phyloP scores from a whole-genome alignment of 1,284 basidiomycete species.

The Cryptococcus sp. region DNA sequence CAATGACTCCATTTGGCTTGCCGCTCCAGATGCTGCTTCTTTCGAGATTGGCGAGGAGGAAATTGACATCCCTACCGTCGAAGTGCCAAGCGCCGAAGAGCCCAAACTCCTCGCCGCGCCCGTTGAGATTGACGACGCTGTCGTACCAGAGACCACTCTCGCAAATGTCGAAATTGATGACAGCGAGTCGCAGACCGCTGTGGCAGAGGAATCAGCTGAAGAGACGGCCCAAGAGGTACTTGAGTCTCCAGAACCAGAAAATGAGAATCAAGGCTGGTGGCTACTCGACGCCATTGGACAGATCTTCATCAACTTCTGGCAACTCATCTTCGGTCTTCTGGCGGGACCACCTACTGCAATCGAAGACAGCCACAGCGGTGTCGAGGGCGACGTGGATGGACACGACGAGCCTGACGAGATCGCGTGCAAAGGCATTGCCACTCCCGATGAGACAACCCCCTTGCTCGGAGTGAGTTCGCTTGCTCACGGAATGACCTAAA shows the following conservation, averaged over 20 bases:
- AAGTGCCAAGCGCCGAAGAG: background rate
- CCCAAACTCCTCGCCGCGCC: background rate
- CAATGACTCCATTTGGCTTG: slow-evolving; percentile 16
- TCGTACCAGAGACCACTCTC: no score
- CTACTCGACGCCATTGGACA: slow-evolving; percentile 11
- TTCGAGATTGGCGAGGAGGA: slow-evolving; percentile 16
- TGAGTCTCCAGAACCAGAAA: background rate
- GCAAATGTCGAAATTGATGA: no score
- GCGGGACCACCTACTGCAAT: no score
- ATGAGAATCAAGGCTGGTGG: slow-evolving; percentile 5
- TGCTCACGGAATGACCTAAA: background rate
- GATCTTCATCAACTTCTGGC: slow-evolving; percentile 18
- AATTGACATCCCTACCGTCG: background rate
- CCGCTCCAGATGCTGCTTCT: slow-evolving; percentile 5
- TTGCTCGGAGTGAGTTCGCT: slow-evolving; percentile 16
- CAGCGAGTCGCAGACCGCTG: no score
- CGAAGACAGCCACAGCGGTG: background rate
- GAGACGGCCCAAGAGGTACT: no score
- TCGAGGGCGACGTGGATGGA: background rate
- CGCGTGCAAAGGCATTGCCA: background rate
- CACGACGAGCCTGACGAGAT: background rate
- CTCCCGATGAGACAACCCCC: slow-evolving; percentile 17
- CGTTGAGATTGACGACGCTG: no score
- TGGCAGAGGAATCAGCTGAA: no score
- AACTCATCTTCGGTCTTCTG: slow-evolving; percentile 12